Evolutionary conservation across 176 grass and related monocot species (phyloP).

Genomic region (Zizania latifolia): DNA sequence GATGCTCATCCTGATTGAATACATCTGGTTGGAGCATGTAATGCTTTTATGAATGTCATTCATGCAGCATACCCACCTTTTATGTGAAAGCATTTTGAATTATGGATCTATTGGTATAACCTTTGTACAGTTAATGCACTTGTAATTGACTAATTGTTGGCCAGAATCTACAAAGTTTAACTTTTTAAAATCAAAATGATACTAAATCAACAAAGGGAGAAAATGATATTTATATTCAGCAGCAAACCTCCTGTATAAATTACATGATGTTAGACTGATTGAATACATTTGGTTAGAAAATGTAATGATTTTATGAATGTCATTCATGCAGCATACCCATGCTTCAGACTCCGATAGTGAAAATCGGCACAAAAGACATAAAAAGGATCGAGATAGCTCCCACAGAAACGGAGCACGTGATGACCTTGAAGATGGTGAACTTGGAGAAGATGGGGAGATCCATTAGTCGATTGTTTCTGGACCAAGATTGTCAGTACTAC

Average conservation of each 20-base stretch:
- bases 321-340: background rate
- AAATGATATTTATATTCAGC: background rate
- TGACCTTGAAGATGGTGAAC: slow-evolving; percentile 95
- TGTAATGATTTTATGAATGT: background rate
- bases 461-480: slow-evolving; percentile 47
- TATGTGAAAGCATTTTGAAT: no score
- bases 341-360: slow-evolving; percentile 11
- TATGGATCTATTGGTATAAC: no score
- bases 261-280: background rate
- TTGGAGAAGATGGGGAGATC: slow-evolving; percentile 88
- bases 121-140: no score
- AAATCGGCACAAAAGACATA: slow-evolving; percentile 74
- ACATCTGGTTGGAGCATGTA: no score
- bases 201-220: no score
- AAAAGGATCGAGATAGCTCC: slow-evolving; percentile 73
- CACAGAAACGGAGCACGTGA: slow-evolving; percentile 57
- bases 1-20: no score
- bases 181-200: no score
- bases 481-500: slow-evolving; percentile 46
- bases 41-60: no score
- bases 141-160: no score
- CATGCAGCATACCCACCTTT: no score
- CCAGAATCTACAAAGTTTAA: no score
- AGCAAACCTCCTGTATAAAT: background rate
- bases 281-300: background rate